Evolutionary conservation across 306 rosid genomes (phyloP).

Genomic region (Ochetophila trinervis): DNA sequence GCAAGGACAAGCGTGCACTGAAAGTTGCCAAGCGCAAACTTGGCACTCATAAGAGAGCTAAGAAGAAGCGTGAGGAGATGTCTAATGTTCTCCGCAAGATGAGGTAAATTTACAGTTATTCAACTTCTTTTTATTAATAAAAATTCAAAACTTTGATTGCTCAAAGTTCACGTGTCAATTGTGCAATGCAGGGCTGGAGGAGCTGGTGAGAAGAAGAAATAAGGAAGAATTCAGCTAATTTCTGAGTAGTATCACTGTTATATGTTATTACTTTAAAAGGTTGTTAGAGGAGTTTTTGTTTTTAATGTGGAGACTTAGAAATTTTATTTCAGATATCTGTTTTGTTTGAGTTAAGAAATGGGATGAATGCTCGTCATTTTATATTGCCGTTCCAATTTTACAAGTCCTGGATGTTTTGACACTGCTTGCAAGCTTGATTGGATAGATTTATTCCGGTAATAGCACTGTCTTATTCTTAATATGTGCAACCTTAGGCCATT

Average conservation of each 20-base stretch:
- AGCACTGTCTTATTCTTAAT: not conserved
- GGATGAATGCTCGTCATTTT: conserved; percentile 2
- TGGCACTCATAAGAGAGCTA: conserved; percentile 88
- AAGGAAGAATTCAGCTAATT: conserved; percentile 1
- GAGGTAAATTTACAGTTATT: conserved; percentile 43
- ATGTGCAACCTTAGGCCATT: too few relatives aligned
- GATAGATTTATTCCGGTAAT: not conserved
- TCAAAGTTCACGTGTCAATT: not conserved
- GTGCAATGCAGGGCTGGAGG: conserved; percentile 77
- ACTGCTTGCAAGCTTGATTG: not conserved
- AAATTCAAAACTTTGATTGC: not conserved
- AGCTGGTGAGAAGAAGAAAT: conserved; percentile 79
- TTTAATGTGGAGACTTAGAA: not conserved
- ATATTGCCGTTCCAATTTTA: not conserved
- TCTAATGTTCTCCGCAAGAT: conserved; percentile 79
- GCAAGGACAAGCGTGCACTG: conserved; percentile 86
- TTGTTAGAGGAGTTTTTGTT: conserved; percentile 7
- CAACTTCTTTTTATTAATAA: not conserved
- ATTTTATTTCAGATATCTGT: conserved; percentile 12
- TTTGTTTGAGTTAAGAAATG: conserved; percentile 16
- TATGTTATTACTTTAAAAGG: conserved; percentile 3
- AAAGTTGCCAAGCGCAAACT: conserved; percentile 85
- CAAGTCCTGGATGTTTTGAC: not conserved
- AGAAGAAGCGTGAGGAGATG: conserved; percentile 96
- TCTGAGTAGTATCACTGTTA: not conserved